phyloP scores from a whole-genome alignment of 345 rosid species.

The Populus simonii region DNA sequence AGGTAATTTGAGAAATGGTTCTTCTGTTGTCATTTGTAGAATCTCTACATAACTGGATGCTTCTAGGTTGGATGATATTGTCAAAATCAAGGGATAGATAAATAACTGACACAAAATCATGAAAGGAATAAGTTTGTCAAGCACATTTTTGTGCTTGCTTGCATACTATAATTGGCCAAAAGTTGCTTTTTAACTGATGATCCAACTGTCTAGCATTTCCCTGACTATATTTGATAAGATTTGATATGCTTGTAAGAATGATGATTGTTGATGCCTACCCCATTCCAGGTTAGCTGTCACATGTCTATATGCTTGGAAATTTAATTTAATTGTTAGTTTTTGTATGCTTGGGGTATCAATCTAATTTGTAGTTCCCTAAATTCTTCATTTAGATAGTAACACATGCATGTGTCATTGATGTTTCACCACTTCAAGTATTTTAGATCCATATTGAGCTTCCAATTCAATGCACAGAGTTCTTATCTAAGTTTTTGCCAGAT shows the following conservation, averaged over 20 bases:
- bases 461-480: not conserved
- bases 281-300: conserved; percentile 7
- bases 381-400: not conserved
- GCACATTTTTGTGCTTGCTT: not conserved
- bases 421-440: not conserved
- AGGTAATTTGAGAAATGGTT: conserved; percentile 45
- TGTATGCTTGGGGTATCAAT: not conserved
- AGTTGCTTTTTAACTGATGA: not conserved
- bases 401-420: not conserved
- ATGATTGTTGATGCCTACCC: not conserved
- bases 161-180: not conserved
- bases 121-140: not conserved
- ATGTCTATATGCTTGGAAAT: conserved; percentile 4
- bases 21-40: not conserved
- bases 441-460: not conserved
- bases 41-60: conserved; percentile 2
- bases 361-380: too few relatives aligned
- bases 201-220: not conserved
- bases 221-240: not conserved
- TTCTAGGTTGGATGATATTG: not conserved
- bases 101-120: not conserved
- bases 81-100: not conserved
- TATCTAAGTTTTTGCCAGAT: conserved; percentile 14
- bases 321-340: not conserved
- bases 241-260: not conserved